Evolutionary conservation across 805 yeast species (phyloP), one percentile per base, ranked within the genome.

Genomic region (Teunomyces cretensis): DNA sequence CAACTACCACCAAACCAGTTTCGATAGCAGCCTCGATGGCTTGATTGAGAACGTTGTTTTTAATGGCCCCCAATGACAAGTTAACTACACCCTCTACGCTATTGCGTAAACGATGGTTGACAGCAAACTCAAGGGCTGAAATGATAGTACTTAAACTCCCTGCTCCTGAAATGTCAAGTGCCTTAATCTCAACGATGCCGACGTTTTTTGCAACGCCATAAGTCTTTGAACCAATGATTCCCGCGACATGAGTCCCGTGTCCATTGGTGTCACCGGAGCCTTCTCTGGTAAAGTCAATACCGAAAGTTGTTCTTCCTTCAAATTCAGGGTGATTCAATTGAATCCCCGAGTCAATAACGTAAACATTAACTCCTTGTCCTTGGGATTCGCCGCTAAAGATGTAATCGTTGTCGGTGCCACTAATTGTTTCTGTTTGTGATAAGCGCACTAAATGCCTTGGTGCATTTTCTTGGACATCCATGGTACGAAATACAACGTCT

Each of bases 231-330:
- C 92, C 96, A 44, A 88, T 77, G 9, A 88, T 69, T 2, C 97
- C 97, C 0, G 97, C 96, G 39, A 91, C 95, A 64, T 90, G 97
- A 1, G 97, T 88, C 0, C 96, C 97, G 62, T 90, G 97, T 0
- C 97, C 97, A 54, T 84, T 83, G 8, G 67, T 67, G 60, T 91
- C 97, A 6, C 87, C 88, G 1, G 71, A 57, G 1, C 81, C 80
- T 51, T 80, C 84, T 1, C 68, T 70, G 0, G 88, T 83, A 46
- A 83, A 79, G 55, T 84, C 87, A 6, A 70, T 74, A 0, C 91
- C 91, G 46, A 64, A 59, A 6, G 51, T 54, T 6, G 84, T 88
- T 43, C 92, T 66, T 0, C 81, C 83, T 54, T 76, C 83, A 57
- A 86, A 74, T 33, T 83, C 86, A n/a, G 78, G 79, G 57, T 82